Percentiles rank a stretch among this genome's conserved stretches.
Conservation (phyloP, 139 green algal genomes). For the Volvox reticuliferus region DNA sequence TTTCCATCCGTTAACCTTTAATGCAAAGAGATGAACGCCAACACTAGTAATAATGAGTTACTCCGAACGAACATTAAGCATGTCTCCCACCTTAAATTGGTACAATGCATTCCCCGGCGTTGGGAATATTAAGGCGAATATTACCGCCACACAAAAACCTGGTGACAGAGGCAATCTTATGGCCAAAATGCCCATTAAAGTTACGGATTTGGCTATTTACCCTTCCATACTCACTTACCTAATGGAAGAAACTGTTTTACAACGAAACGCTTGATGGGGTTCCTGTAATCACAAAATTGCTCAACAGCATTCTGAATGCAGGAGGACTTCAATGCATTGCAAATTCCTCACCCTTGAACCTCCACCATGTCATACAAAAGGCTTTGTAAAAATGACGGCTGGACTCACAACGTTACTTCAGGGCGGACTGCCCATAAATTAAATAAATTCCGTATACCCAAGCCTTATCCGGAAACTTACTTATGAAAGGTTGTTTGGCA, state of each 20-base stretch:
- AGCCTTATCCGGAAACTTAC: too few relatives aligned
- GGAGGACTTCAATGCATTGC: neutral
- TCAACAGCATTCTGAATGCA: neutral
- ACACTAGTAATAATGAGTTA: neutral
- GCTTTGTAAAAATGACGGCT: too few relatives aligned
- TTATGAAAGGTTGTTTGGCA: too few relatives aligned
- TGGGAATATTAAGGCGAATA: constrained; percentile 39
- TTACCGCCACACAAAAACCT: constrained; percentile 51
- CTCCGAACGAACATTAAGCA: neutral
- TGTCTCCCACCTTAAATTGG: constrained; percentile 31
- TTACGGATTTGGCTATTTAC: neutral
- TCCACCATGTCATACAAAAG: too few relatives aligned
- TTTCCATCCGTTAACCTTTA: constrained; percentile 64
- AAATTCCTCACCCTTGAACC: neutral
- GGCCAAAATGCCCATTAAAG: neutral
- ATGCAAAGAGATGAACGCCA: neutral
- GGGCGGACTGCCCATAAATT: too few relatives aligned
- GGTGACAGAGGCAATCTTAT: neutral
- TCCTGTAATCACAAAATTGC: neutral
- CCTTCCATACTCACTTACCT: constrained; percentile 53
- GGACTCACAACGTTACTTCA: too few relatives aligned
- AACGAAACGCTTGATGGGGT: constrained; percentile 59
- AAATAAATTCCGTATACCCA: too few relatives aligned
- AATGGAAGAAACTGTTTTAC: constrained; percentile 71
- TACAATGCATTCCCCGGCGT: constrained; percentile 41